A percentile compares a stretch with the other conserved stretches of the same genome.
Evolutionary conservation across 2,329 filamentous ascomycete species (phyloP).

Genomic region (Lithohypha guttulata): DNA sequence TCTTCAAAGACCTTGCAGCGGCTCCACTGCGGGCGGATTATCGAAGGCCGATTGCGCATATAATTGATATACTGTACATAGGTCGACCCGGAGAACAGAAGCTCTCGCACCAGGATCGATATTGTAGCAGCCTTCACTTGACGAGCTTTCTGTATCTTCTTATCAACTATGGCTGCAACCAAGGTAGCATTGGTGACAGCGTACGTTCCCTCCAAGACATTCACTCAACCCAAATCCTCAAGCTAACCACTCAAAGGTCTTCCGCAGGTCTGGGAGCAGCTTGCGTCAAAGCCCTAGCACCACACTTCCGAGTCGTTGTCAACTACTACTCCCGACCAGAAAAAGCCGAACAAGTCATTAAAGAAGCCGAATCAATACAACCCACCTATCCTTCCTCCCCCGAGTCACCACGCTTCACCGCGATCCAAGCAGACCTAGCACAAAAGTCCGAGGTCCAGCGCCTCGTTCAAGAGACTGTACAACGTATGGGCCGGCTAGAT

Average conservation of each 20-base stretch:
- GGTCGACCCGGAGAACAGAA: too few relatives aligned
- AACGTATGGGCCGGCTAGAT: constrained; percentile 37
- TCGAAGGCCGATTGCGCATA: too few relatives aligned
- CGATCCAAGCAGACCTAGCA: constrained; percentile 20
- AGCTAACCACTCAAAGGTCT: too few relatives aligned
- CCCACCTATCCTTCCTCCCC: constrained; percentile 8
- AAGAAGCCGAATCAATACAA: constrained; percentile 17
- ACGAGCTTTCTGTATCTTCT: too few relatives aligned
- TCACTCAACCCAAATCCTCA: too few relatives aligned
- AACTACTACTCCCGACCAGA: constrained; percentile 22
- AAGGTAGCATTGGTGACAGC: constrained; percentile 20
- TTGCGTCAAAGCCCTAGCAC: constrained; percentile 19
- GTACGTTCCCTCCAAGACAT: too few relatives aligned
- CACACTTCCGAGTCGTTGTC: constrained; percentile 21
- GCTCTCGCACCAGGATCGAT: too few relatives aligned
- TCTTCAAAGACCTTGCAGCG: neutral
- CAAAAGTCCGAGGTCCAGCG: constrained; percentile 23
- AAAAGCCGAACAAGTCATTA: constrained; percentile 20
- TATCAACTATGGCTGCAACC: too few relatives aligned
- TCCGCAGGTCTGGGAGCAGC: constrained; percentile 21
- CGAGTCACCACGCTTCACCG: constrained; percentile 17
- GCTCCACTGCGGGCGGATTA: constrained; percentile 2
- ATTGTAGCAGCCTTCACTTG: neutral
- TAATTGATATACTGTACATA: too few relatives aligned
- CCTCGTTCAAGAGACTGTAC: constrained; percentile 35